A percentile compares a stretch with the other conserved stretches of the same genome.
phyloP scores from a whole-genome alignment of 2,329 filamentous ascomycete genomes.

The Ophiostoma sp. region DNA sequence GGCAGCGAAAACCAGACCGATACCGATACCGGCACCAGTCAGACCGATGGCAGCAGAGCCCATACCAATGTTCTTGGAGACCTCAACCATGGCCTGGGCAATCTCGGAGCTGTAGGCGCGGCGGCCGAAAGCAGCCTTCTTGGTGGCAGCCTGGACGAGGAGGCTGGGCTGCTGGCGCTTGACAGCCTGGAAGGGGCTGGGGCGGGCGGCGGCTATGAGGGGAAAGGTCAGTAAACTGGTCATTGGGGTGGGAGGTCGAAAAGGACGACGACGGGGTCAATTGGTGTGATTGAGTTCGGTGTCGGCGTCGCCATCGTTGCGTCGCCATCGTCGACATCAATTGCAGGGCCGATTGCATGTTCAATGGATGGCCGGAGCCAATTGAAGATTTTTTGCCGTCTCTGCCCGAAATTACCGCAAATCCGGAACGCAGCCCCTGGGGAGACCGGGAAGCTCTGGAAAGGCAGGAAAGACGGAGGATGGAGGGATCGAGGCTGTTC shows the following conservation, averaged over 20 bases:
- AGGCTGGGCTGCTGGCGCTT: constrained; percentile 70
- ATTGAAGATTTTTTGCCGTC: constrained; percentile 19
- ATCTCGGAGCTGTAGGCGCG: constrained; percentile 85
- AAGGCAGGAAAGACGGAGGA: neutral
- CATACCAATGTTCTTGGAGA: constrained; percentile 88
- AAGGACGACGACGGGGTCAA: neutral
- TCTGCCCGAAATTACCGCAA: constrained; percentile 24
- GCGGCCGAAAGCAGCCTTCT: constrained; percentile 57
- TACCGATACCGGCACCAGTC: constrained; percentile 89
- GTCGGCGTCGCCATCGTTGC: neutral
- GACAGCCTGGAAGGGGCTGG: constrained; percentile 64
- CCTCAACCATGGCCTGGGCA: constrained; percentile 80
- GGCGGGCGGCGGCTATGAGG: constrained; percentile 46
- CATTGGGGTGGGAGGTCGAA: neutral
- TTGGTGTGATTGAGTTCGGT: constrained; percentile 1
- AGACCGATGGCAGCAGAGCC: constrained; percentile 86
- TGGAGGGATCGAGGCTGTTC: neutral
- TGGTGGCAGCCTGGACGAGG: constrained; percentile 56
- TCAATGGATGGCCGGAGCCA: constrained; percentile 1
- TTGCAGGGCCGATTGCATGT: neutral
- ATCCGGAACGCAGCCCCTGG: neutral
- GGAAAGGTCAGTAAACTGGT: neutral
- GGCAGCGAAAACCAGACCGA: constrained; percentile 87
- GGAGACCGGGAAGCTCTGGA: neutral
- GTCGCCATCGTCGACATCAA: neutral